These are phyloP conservation scores for Erythrobasidium yunnanense DNA, from an alignment of 768 basidiomycete species.

Conservation along the genomic window DNA sequence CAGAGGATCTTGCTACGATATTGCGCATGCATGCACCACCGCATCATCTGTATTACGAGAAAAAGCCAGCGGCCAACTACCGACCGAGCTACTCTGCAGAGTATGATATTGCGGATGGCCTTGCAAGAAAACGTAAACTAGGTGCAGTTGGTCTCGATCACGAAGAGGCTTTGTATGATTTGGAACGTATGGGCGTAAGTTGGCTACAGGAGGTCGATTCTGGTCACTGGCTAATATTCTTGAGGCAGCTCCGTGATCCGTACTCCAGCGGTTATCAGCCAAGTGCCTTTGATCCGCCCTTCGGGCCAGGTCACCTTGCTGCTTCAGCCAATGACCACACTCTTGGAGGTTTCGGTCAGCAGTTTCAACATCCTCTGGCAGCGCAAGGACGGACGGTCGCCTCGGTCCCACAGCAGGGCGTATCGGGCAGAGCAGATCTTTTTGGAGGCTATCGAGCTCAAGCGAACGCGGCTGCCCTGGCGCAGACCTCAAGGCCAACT, in stretches of 20 bases:
- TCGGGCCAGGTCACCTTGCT: conserved; percentile 3
- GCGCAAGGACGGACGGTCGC: conserved; percentile 19
- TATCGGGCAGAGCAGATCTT: neutral
- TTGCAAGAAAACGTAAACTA: conserved; percentile 31
- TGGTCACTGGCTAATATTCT: no score
- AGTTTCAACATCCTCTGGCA: conserved; percentile 6
- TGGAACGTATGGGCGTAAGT: conserved; percentile 38
- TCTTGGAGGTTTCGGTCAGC: neutral
- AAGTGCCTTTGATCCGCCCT: conserved; percentile 24
- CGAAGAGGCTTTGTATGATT: conserved; percentile 30
- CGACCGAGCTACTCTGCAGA: conserved; percentile 31
- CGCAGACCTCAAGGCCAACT: neutral
- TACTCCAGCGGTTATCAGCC: conserved; percentile 2
- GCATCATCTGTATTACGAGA: conserved; percentile 26
- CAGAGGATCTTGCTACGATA: conserved; percentile 31
- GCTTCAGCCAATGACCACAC: neutral
- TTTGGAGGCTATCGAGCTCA: conserved; percentile 13
- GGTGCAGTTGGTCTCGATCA: conserved; percentile 33
- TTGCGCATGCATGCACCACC: conserved; percentile 31
- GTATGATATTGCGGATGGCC: conserved; percentile 33
- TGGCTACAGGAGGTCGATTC: no score
- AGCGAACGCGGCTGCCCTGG: neutral
- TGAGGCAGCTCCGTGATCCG: conserved; percentile 34
- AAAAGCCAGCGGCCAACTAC: conserved; percentile 29
- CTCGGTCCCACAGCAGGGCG: conserved; percentile 13